These are phyloP conservation scores for Gossypium davidsonii DNA, from an alignment of 441 rosid genomes.

Conservation along the genomic window DNA sequence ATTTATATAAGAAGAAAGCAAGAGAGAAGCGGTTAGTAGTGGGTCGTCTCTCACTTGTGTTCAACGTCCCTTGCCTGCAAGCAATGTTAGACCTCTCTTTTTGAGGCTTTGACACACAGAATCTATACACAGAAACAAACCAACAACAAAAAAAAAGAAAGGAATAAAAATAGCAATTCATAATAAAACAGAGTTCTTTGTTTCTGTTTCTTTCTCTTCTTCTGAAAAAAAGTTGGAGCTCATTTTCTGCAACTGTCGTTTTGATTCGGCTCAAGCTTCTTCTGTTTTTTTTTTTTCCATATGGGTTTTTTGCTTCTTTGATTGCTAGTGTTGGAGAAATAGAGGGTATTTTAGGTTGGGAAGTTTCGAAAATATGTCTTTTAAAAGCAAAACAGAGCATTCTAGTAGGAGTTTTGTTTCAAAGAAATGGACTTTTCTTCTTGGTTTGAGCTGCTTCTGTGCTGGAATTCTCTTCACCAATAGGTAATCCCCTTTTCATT, in stretches of 20 bases:
- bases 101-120: constrained; percentile 1
- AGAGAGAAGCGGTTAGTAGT: constrained; percentile 23
- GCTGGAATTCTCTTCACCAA: constrained; percentile 77
- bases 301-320: constrained; percentile 20
- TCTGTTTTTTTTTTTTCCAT: neutral
- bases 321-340: constrained; percentile 15
- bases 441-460: constrained; percentile 74
- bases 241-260: constrained; percentile 10
- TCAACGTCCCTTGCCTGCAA: constrained; percentile 45
- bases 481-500: constrained; percentile 36
- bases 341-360: constrained; percentile 8
- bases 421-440: constrained; percentile 62
- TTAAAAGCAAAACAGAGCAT: constrained; percentile 55
- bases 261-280: constrained; percentile 13
- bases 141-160: neutral
- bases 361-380: constrained; percentile 42
- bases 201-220: constrained; percentile 8
- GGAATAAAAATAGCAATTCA: constrained; percentile 1
- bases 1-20: neutral
- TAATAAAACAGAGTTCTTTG: neutral
- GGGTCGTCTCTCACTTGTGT: constrained; percentile 36
- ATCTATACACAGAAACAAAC: constrained; percentile 7
- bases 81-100: constrained; percentile 21
- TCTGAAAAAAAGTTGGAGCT: neutral
- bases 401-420: constrained; percentile 43